Evolutionary conservation across 1,284 basidiomycete genomes (phyloP).

Genomic region (Sanghuangporus weigelae): DNA sequence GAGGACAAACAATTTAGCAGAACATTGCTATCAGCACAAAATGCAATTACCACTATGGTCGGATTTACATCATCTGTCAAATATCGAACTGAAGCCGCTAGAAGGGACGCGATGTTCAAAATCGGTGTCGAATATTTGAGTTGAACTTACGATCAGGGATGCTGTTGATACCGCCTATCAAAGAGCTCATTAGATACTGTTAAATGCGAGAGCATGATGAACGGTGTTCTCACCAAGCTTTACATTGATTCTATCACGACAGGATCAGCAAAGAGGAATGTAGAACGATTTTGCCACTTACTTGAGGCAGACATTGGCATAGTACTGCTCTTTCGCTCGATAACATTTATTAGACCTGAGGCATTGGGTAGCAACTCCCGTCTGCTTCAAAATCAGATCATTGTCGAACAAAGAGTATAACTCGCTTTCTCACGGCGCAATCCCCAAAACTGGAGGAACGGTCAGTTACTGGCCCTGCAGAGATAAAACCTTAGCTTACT

Average conservation of each 20-base stretch:
- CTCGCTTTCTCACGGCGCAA: conserved; percentile 40
- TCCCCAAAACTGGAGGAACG: conserved; percentile 57
- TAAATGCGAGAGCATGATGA: background rate
- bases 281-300: conserved; percentile 28
- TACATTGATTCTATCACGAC: conserved; percentile 58
- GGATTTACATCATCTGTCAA: conserved; percentile 65
- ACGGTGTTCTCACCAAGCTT: conserved; percentile 47
- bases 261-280: background rate
- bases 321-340: conserved; percentile 66
- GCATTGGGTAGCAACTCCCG: conserved; percentile 71
- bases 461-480: background rate
- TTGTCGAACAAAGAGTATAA: background rate
- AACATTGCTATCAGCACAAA: background rate
- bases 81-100: conserved; percentile 42
- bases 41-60: conserved; percentile 70
- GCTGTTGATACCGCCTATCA: conserved; percentile 54
- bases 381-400: conserved; percentile 30
- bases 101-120: background rate
- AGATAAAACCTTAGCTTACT: conserved; percentile 46
- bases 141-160: conserved; percentile 44
- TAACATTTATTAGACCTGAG: conserved; percentile 58
- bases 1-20: background rate
- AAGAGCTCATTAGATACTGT: background rate
- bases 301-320: conserved; percentile 77
- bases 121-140: background rate